Conservation (phyloP, 108 stramenopile genomes). For the Schizochytrium sp. region DNA sequence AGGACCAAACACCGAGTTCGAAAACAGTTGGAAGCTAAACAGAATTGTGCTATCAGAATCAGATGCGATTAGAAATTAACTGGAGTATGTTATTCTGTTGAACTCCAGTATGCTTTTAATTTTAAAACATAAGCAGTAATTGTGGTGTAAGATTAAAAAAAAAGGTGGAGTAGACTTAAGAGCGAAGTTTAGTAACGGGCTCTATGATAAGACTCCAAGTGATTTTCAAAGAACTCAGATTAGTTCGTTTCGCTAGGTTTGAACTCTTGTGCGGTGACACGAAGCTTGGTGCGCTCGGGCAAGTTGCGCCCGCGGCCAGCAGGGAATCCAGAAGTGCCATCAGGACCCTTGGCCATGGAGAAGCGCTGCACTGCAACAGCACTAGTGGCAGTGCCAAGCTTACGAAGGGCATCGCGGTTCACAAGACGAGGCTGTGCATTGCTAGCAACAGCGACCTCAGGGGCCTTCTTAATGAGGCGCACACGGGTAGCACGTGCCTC, state of each 20-base stretch:
- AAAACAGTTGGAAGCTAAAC: too few species aligned
- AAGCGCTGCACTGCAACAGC: conserved; percentile 54
- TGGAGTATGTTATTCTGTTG: too few species aligned
- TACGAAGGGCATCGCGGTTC: conserved; percentile 24
- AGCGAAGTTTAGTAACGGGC: too few species aligned
- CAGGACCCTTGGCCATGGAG: conserved; percentile 40
- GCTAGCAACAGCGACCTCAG: neutral
- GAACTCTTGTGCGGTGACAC: conserved; percentile 46
- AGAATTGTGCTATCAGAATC: too few species aligned
- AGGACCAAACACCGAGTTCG: too few species aligned
- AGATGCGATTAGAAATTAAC: too few species aligned
- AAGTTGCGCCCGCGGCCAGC: conserved; percentile 26
- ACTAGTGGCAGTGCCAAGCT: conserved; percentile 20
- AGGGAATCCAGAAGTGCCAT: conserved; percentile 26
- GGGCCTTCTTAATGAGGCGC: conserved; percentile 42
- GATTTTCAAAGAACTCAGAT: too few species aligned
- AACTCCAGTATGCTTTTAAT: too few species aligned
- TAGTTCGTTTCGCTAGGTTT: neutral
- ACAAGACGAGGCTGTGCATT: neutral
- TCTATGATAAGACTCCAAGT: too few species aligned
- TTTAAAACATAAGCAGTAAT: too few species aligned
- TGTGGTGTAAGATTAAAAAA: too few species aligned
- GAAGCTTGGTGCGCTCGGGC: conserved; percentile 38
- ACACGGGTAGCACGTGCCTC: conserved; percentile 55
- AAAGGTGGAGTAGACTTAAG: too few species aligned